These are phyloP conservation scores for Micromonas commoda DNA, from an alignment of 139 green algal genomes.

Conservation along the genomic window DNA sequence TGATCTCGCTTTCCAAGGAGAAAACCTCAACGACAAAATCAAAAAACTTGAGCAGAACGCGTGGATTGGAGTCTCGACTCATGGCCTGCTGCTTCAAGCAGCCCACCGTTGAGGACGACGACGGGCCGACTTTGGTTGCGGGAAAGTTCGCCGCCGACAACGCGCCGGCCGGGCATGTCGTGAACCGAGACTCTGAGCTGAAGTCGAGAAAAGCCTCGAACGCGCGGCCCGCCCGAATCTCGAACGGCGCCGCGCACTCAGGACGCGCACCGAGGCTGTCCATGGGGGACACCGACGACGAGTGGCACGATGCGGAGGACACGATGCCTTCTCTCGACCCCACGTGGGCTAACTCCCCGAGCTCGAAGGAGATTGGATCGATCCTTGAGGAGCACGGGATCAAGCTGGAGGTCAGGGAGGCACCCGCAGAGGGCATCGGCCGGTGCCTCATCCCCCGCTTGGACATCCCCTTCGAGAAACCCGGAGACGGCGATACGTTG, in stretches of 20 bases:
- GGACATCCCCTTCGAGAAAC: background rate
- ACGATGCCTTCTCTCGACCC: background rate
- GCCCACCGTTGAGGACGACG: too few species aligned
- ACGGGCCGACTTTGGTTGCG: too few species aligned
- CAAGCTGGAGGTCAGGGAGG: background rate
- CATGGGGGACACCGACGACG: background rate
- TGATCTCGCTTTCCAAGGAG: too few species aligned
- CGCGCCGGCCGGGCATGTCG: too few species aligned
- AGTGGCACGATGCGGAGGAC: constrained; percentile 7
- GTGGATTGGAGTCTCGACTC: too few species aligned
- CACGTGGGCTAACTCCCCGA: background rate
- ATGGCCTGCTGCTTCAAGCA: too few species aligned
- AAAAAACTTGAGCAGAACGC: too few species aligned
- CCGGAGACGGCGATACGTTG: background rate
- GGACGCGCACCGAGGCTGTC: background rate
- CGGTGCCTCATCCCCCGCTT: background rate
- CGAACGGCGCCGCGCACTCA: background rate
- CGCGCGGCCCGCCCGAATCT: background rate
- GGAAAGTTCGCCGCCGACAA: too few species aligned
- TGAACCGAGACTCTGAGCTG: too few species aligned
- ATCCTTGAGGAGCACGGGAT: background rate
- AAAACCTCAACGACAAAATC: too few species aligned
- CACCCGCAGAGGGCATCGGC: background rate
- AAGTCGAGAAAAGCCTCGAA: too few species aligned
- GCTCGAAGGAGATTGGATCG: background rate